Conservation (phyloP, 495 filamentous ascomycete species). For the Talaromyces proteolyticus region DNA sequence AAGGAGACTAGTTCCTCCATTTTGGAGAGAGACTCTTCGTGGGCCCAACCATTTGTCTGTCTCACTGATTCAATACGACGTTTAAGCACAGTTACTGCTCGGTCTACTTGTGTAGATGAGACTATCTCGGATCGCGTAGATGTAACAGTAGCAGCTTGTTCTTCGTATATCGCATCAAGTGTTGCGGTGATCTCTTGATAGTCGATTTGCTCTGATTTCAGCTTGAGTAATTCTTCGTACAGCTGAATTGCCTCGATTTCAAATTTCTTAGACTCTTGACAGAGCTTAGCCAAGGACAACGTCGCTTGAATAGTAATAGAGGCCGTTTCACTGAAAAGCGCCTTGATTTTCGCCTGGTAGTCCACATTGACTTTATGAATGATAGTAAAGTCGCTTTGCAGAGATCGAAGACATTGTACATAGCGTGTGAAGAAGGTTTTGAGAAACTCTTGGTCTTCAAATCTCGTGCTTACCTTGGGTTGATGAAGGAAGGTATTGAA, state of each 20-base stretch:
- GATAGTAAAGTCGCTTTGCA: conserved; percentile 18
- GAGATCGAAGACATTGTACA: conserved; percentile 22
- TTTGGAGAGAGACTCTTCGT: conserved; percentile 27
- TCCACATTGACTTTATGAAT: conserved; percentile 30
- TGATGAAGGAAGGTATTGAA: conserved; percentile 26
- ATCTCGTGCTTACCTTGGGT: conserved; percentile 21
- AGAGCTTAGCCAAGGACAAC: conserved; percentile 28
- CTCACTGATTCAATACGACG: conserved; percentile 23
- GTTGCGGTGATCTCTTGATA: conserved; percentile 24
- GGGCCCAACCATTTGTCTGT: conserved; percentile 27
- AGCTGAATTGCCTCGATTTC: conserved; percentile 24
- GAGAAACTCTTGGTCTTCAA: conserved; percentile 24
- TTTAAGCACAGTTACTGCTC: conserved; percentile 18
- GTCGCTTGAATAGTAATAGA: conserved; percentile 29
- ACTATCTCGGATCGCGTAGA: conserved; percentile 14
- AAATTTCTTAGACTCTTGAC: conserved; percentile 28
- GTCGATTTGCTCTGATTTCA: conserved; percentile 21
- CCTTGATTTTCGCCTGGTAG: conserved; percentile 25
- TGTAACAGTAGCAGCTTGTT: conserved; percentile 19
- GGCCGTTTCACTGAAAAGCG: conserved; percentile 25
- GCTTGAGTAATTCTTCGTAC: conserved; percentile 24
- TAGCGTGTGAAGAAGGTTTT: conserved; percentile 26
- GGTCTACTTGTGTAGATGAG: conserved; percentile 18
- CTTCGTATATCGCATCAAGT: conserved; percentile 30
- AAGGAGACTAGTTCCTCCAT: conserved; percentile 25